Evolutionary conservation across 78 protist genomes (phyloP).

Genomic region (Protostelium mycophagum): DNA sequence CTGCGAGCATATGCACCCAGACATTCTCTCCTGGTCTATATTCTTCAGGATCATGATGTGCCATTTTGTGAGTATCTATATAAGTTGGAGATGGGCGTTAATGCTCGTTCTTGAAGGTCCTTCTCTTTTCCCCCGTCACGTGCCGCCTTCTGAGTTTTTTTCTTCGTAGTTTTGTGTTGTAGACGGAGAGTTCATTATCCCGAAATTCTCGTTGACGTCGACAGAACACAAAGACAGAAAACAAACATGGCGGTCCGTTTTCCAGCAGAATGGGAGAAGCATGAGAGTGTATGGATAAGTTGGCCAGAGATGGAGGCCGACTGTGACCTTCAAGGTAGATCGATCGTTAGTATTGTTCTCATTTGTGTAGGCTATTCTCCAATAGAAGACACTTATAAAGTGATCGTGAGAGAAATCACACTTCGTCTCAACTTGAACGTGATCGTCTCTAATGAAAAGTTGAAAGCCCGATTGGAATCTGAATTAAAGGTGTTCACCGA

Average conservation of each 20-base stretch:
- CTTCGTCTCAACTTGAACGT: not conserved
- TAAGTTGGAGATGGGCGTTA: too few species aligned
- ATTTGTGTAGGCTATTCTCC: not conserved
- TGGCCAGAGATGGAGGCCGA: not conserved
- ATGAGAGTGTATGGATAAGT: not conserved
- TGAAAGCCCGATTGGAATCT: not conserved
- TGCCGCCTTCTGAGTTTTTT: too few species aligned
- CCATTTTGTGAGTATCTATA: conserved; percentile 23
- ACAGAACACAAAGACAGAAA: too few species aligned
- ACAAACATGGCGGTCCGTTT: too few species aligned
- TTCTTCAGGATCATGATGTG: conserved; percentile 15
- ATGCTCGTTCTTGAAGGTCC: too few species aligned
- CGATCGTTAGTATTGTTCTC: not conserved
- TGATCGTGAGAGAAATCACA: not conserved
- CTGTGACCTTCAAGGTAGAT: not conserved
- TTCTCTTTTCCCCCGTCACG: too few species aligned
- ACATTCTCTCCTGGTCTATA: conserved; percentile 23
- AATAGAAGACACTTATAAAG: not conserved
- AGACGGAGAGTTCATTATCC: too few species aligned
- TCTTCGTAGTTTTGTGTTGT: too few species aligned
- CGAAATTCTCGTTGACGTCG: too few species aligned
- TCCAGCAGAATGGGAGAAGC: not conserved
- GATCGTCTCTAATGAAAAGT: not conserved
- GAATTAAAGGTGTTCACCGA: not conserved
- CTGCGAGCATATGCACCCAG: conserved; percentile 52